phyloP scores from a whole-genome alignment of 2,329 filamentous ascomycete species.

The Paecilomyces variotii region DNA sequence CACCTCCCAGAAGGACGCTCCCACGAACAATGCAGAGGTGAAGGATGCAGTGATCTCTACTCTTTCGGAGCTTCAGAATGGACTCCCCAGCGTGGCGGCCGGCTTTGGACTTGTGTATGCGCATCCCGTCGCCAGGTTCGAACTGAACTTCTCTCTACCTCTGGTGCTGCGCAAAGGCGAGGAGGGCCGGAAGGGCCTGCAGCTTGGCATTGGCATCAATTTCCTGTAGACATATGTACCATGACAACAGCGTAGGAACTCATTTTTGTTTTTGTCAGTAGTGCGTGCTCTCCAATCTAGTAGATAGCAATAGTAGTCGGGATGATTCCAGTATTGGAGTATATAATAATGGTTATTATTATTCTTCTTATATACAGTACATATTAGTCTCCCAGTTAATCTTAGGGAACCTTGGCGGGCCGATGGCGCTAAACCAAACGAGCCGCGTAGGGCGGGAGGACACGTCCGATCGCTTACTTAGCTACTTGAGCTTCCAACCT shows the following conservation, averaged over 20 bases:
- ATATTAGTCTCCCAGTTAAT: no score
- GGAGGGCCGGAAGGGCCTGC: conserved; percentile 80
- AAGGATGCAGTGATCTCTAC: conserved; percentile 46
- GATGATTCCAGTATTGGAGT: no score
- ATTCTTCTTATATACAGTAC: no score
- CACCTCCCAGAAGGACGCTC: conserved; percentile 41
- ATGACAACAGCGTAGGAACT: conserved; percentile 1
- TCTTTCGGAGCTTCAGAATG: conserved; percentile 61
- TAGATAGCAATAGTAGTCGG: no score
- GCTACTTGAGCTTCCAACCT: neutral
- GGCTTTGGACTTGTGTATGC: conserved; percentile 91
- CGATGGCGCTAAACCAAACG: neutral
- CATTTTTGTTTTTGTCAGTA: neutral
- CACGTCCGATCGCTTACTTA: neutral
- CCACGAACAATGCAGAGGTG: conserved; percentile 42
- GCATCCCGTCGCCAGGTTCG: conserved; percentile 85
- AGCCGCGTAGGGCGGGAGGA: neutral
- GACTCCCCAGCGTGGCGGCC: conserved; percentile 74
- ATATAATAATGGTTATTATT: no score
- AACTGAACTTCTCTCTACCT: conserved; percentile 90
- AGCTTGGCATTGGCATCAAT: conserved; percentile 93
- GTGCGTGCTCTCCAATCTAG: no score
- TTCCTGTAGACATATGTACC: conserved; percentile 59
- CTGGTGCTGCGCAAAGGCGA: conserved; percentile 75
- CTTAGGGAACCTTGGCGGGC: neutral